Percentiles rank a stretch among this genome's conserved stretches.
phyloP scores from a whole-genome alignment of 139 green algal species.

The Closterium sp. region DNA sequence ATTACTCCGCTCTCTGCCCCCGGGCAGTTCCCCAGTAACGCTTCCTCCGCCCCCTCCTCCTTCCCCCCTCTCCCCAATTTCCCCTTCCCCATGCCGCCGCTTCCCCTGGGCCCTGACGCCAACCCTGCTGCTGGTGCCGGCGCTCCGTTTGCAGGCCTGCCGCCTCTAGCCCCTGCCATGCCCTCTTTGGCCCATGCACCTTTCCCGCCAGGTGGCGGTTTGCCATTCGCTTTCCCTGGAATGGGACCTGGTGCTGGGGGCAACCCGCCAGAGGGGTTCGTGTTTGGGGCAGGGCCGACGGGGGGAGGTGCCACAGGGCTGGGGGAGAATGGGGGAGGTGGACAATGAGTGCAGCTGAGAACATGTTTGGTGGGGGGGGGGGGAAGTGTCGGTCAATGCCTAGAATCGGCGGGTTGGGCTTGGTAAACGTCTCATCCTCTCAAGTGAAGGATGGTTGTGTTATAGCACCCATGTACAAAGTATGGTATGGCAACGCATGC shows the following conservation, averaged over 20 bases:
- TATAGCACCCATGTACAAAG: too few relatives aligned
- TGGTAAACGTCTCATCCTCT: too few relatives aligned
- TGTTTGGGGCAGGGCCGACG: constrained; percentile 5
- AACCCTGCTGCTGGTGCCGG: neutral
- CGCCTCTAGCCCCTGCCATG: neutral
- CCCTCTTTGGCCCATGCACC: neutral
- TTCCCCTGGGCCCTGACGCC: neutral
- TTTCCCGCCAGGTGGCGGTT: neutral
- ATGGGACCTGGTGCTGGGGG: neutral
- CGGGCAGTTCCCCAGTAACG: neutral
- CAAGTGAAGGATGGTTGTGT: too few relatives aligned
- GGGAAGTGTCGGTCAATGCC: too few relatives aligned
- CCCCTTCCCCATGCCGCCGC: neutral
- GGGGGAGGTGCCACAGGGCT: neutral
- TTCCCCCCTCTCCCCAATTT: neutral
- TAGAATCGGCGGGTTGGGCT: too few relatives aligned
- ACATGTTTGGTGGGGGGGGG: too few relatives aligned
- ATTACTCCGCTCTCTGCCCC: neutral
- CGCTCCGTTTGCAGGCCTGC: neutral
- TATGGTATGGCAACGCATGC: too few relatives aligned
- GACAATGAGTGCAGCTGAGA: neutral
- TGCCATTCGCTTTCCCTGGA: constrained; percentile 5
- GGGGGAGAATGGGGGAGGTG: neutral
- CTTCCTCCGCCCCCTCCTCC: neutral
- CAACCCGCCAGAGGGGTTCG: neutral